These are phyloP conservation scores for Ulota crispa DNA, from an alignment of 225 moss, liverwort and hornwort species.

Conservation along the genomic window DNA sequence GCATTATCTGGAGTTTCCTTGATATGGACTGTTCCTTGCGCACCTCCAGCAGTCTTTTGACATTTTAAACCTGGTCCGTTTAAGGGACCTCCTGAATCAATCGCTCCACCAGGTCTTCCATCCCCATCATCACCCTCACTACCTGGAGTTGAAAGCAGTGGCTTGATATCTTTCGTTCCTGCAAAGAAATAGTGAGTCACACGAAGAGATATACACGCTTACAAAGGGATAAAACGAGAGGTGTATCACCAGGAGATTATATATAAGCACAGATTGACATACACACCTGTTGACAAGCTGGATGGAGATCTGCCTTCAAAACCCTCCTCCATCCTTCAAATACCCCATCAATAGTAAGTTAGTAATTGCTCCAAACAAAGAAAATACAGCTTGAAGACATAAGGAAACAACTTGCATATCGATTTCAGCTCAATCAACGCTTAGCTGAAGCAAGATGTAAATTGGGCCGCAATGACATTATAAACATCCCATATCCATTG, in stretches of 20 bases:
- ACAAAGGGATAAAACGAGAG: slow-evolving; percentile 4
- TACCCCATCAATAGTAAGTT: slow-evolving; percentile 24
- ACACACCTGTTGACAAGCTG: slow-evolving; percentile 65
- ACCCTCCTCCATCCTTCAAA: slow-evolving; percentile 63
- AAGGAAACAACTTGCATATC: not conserved
- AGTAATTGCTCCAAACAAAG: slow-evolving; percentile 22
- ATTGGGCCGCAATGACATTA: not conserved
- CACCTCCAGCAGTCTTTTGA: slow-evolving; percentile 79
- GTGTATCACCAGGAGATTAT: not conserved
- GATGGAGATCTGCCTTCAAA: slow-evolving; percentile 67
- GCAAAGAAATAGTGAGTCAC: slow-evolving; percentile 20
- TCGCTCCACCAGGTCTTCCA: slow-evolving; percentile 65
- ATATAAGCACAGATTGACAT: not conserved
- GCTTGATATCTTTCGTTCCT: slow-evolving; percentile 72
- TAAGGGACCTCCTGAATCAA: slow-evolving; percentile 58
- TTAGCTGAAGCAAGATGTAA: slow-evolving; percentile 13
- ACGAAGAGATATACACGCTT: not conserved
- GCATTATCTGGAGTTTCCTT: slow-evolving; percentile 54
- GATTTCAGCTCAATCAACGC: not conserved
- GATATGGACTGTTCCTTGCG: slow-evolving; percentile 55
- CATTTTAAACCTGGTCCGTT: slow-evolving; percentile 59
- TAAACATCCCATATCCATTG: not conserved
- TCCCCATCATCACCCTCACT: slow-evolving; percentile 72
- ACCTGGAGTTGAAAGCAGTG: slow-evolving; percentile 61
- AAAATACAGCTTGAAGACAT: not conserved